Evolutionary conservation across 352 stramenopile genomes (phyloP), one percentile per base, ranked within the genome.

Genomic region (Globisporangium carolinianum): DNA sequence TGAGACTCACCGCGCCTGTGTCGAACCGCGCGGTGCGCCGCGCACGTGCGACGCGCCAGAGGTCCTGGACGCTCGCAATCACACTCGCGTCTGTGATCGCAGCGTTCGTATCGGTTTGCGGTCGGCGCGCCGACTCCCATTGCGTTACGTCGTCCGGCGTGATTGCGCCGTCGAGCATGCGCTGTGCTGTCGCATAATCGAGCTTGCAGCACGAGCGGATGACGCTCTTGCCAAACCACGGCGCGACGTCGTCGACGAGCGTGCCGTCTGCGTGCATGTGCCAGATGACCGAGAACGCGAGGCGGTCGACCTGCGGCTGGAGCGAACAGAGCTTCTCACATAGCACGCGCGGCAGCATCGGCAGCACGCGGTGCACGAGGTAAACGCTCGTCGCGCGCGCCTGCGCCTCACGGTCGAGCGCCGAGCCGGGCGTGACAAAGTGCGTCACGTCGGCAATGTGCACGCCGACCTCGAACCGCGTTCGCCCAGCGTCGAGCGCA

Each of bases 371-470:
- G 65, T 99, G 95, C 14, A 98, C 90, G 0, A 99, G 76, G 70
- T 99, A 99, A 0, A 99, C 92, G 36, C 91, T 98, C 4, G 97
- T 99, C 5, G 85, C 89, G 47, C 97, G 91, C 43, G 83, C 72
- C 42, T 89, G 71, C 7, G 96, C 97, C 71, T 99, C 96, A 10
- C 73, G 55, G 65, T 99, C 96, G n/a, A 99, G 71, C n/a, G 84
- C 54, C 5, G 76, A 98, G 45, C 86, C 79, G 14, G 84, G 76
- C 43, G 76, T 62, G 3, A 99, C 74, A 68, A 99, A 99, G 65
- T 98, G 85, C 35, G 92, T 97, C 36, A 99, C 97, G 66, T 99
- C 97, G 1, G 97, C 97, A 75, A 99, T 99, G 67, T 99, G 97
- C 11, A 99, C 96, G 35, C 96, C 96, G 6, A 99, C 74, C 52